Base-by-base conservation (phyloP, 768 basidiomycete genomes). In the Panaeolus papilionaceus region DNA sequence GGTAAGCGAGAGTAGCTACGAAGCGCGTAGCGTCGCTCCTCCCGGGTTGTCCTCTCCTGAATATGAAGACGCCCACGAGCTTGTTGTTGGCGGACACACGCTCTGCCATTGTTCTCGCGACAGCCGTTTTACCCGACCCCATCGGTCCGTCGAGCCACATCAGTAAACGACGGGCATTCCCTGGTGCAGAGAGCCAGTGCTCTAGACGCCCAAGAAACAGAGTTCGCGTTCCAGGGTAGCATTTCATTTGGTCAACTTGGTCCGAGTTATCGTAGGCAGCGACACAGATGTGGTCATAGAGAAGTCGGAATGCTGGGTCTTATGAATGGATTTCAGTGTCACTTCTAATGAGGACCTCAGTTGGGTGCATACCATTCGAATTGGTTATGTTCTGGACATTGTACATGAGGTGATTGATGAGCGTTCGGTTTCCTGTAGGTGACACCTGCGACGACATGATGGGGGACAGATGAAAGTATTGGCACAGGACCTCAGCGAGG, bases 31-130 rank as follows among this genome's bases (percentile, higher is more conserved):
- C 71, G 11, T 71, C 73, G n/a, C 72, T 74, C 8, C 78, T 72
- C 39, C 72, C 71, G 9, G 71, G 44, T 45, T 75, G 74, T 37
- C 70, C 66, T 23, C 78, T 71, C 4, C 75, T 77, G 71, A 81
- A 81, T 64, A 80, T 80, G 70, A 79, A 80, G 61, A 73, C 75
- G 0, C 77, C 79, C 20, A 79, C 71, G 4, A 47, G 66, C 4
- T 39, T 16, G 23, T 65, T 69, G 37, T 33, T 45, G 38, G 37
- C 68, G 63, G 61, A 69, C 38, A 75, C 73, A 0, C 61, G 42
- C 38, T 73, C 77, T 2, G 75, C 72, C 3, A 76, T 63, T 1
- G 74, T 71, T 44, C 72, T 71, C 0, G 73, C 73, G 26, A 77
- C 68, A 2, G 74, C 70, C 6, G 74, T 71, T 61, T 76, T 77